Conservation (phyloP, 192 early-diverging fungal genomes). For the Dissophora ornata region DNA sequence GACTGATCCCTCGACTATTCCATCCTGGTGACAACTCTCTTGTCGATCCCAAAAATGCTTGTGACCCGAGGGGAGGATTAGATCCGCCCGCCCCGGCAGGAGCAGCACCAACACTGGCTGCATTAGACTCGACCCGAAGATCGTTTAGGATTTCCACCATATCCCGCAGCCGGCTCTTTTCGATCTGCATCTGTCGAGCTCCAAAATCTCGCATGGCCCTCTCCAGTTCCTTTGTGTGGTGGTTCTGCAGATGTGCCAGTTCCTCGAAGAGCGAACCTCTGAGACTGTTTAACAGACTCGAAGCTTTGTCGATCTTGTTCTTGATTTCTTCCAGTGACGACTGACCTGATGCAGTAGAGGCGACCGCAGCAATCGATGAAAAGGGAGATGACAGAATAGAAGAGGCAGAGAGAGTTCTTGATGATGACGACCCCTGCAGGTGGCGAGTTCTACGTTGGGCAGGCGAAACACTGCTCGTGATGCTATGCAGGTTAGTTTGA, state of each 20-base stretch:
- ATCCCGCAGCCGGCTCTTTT: slow-evolving; percentile 48
- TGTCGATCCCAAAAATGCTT: slow-evolving; percentile 5
- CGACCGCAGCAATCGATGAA: slow-evolving; percentile 55
- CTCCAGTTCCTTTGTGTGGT: slow-evolving; percentile 53
- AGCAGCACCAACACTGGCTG: background rate
- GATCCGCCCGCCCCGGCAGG: background rate
- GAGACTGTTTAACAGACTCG: slow-evolving; percentile 57
- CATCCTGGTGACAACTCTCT: slow-evolving; percentile 1
- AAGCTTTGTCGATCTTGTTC: slow-evolving; percentile 50
- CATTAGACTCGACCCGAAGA: slow-evolving; percentile 22
- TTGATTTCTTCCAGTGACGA: slow-evolving; percentile 41
- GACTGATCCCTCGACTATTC: slow-evolving; percentile 16
- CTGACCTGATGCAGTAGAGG: slow-evolving; percentile 40
- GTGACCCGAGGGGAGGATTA: background rate
- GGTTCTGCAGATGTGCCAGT: slow-evolving; percentile 57
- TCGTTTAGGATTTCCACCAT: slow-evolving; percentile 49
- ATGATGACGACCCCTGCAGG: slow-evolving; percentile 14
- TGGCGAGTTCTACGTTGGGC: slow-evolving; percentile 7
- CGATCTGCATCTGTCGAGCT: slow-evolving; percentile 38
- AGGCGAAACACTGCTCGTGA: background rate
- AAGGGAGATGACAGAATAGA: slow-evolving; percentile 49
- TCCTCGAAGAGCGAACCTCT: slow-evolving; percentile 63
- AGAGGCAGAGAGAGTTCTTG: slow-evolving; percentile 28
- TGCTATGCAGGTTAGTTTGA: background rate
- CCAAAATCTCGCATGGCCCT: slow-evolving; percentile 49